These are phyloP conservation scores for Aspergillus leporis DNA, from an alignment of 495 filamentous ascomycete species.

Conservation along the genomic window DNA sequence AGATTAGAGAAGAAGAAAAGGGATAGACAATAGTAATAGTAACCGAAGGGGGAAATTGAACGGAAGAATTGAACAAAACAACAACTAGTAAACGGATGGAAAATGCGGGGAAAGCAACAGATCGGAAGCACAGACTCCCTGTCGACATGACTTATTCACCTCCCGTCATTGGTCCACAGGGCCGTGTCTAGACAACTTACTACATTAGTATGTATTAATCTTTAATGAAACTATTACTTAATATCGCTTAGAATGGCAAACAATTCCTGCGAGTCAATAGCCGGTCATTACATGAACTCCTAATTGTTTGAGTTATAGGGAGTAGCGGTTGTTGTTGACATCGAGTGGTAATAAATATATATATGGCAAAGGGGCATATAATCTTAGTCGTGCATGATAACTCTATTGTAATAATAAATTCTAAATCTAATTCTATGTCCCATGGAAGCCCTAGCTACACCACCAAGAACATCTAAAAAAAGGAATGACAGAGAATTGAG, in stretches of 20 bases:
- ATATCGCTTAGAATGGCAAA: not conserved
- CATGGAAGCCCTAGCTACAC: too few relatives aligned
- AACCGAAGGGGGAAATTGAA: slow-evolving; percentile 8
- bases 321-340: too few relatives aligned
- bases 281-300: not conserved
- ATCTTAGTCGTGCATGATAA: too few relatives aligned
- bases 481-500: not conserved
- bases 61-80: not conserved
- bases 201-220: too few relatives aligned
- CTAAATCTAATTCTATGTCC: too few relatives aligned
- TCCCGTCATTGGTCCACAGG: slow-evolving; percentile 1
- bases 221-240: not conserved
- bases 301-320: too few relatives aligned
- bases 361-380: too few relatives aligned
- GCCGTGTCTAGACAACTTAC: too few relatives aligned
- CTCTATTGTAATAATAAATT: too few relatives aligned
- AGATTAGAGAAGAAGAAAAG: not conserved
- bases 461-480: not conserved
- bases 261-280: not conserved
- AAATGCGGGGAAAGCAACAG: slow-evolving; percentile 28
- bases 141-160: not conserved
- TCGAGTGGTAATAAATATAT: too few relatives aligned
- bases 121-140: not conserved
- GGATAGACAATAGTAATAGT: not conserved
- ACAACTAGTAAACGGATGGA: not conserved